Evolutionary conservation across 495 filamentous ascomycete species (phyloP).

Genomic region (Saxophila tyrrhenica): DNA sequence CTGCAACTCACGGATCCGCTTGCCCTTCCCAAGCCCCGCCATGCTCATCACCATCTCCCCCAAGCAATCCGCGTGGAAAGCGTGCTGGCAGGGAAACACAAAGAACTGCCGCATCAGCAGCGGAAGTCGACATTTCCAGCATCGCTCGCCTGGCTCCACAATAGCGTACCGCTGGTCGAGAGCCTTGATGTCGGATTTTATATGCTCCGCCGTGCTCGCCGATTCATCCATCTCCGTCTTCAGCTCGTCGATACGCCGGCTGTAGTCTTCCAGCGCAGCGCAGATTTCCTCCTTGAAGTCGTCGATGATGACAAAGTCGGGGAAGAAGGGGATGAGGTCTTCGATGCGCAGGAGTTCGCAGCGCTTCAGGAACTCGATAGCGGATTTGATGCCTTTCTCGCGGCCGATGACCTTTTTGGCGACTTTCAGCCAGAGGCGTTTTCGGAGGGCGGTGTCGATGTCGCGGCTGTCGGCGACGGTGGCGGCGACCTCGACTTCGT

Average conservation of each 20-base stretch:
- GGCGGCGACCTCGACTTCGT: slow-evolving; percentile 79
- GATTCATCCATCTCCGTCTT: slow-evolving; percentile 93
- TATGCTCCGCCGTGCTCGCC: slow-evolving; percentile 73
- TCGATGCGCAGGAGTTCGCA: slow-evolving; percentile 90
- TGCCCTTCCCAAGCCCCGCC: slow-evolving; percentile 58
- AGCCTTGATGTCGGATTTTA: slow-evolving; percentile 71
- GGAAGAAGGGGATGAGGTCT: slow-evolving; percentile 95
- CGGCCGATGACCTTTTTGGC: slow-evolving; percentile 84
- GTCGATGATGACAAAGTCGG: slow-evolving; percentile 97
- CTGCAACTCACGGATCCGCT: slow-evolving; percentile 76
- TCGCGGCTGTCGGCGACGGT: slow-evolving; percentile 76
- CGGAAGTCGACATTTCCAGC: slow-evolving; percentile 75
- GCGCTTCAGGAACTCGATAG: slow-evolving; percentile 84
- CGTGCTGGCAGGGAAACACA: slow-evolving; percentile 96
- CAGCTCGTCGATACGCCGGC: slow-evolving; percentile 74
- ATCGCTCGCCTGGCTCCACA: slow-evolving; percentile 90
- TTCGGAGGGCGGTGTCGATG: slow-evolving; percentile 57
- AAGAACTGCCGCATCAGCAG: slow-evolving; percentile 86
- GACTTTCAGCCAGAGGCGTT: slow-evolving; percentile 88
- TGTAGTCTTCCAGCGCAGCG: slow-evolving; percentile 81
- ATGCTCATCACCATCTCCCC: slow-evolving; percentile 70
- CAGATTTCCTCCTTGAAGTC: slow-evolving; percentile 99
- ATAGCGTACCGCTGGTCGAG: slow-evolving; percentile 87
- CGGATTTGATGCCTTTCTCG: slow-evolving; percentile 78
- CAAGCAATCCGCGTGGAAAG: slow-evolving; percentile 89